Evolutionary conservation across 139 green algal genomes (phyloP).

Genomic region (Coelastrella sp.): DNA sequence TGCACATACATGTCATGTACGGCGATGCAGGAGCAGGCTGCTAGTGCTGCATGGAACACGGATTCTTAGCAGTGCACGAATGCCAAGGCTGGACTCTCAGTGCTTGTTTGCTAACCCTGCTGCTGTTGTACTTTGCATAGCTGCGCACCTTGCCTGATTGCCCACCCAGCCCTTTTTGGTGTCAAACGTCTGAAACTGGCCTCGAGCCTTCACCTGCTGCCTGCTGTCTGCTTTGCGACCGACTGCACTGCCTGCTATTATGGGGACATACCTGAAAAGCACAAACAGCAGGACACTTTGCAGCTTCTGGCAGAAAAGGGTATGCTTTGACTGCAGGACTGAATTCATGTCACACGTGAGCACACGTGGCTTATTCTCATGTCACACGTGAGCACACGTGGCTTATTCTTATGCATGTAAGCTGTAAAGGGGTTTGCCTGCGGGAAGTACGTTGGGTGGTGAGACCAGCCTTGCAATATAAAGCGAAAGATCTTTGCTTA

Average conservation of each 20-base stretch:
- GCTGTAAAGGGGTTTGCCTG: too few species aligned
- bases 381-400: background rate
- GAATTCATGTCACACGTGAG: background rate
- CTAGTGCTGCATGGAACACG: too few species aligned
- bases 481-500: too few species aligned
- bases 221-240: slow-evolving; percentile 44
- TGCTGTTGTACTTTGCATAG: background rate
- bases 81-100: too few species aligned
- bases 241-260: slow-evolving; percentile 48
- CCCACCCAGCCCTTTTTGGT: slow-evolving; percentile 12
- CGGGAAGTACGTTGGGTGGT: too few species aligned
- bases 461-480: too few species aligned
- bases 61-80: too few species aligned
- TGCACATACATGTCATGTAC: too few species aligned
- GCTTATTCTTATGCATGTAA: too few species aligned
- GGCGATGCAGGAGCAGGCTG: too few species aligned
- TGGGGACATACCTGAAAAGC: slow-evolving; percentile 29
- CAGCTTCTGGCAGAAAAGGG: too few species aligned
- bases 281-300: background rate
- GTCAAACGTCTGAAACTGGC: slow-evolving; percentile 51
- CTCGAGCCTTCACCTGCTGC: slow-evolving; percentile 37
- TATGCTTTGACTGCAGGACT: background rate
- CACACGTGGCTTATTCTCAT: background rate
- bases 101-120: too few species aligned
- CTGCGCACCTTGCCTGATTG: slow-evolving; percentile 30